Conservation (phyloP, 208 protist genomes). For the Wallacemonas rigidus region DNA sequence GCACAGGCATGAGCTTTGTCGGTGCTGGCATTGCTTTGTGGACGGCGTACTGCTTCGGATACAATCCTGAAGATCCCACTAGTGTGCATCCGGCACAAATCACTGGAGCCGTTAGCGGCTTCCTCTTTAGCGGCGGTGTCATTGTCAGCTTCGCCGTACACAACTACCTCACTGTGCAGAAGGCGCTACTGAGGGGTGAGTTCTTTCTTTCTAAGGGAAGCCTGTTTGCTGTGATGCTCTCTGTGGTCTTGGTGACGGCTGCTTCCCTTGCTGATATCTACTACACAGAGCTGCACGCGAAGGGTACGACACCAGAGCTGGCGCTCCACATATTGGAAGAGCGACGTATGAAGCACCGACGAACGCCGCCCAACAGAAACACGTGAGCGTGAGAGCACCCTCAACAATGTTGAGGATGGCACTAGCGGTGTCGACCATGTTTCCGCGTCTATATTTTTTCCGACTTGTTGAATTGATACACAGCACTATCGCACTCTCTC, state of each 20-base stretch:
- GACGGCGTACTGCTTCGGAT: conserved; percentile 29
- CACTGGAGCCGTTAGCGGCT: conserved; percentile 12
- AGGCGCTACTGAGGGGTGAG: conserved; percentile 14
- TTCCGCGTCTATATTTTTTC: no score
- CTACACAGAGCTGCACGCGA: conserved; percentile 14
- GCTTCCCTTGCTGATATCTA: conserved; percentile 12
- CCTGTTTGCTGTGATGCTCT: conserved; percentile 4
- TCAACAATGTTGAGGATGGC: no score
- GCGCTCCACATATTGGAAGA: conserved; percentile 13
- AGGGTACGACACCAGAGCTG: conserved; percentile 9
- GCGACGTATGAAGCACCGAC: conserved; percentile 9
- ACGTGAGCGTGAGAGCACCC: no score
- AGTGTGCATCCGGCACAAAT: conserved; percentile 20
- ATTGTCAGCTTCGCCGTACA: conserved; percentile 12
- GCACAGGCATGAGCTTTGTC: conserved; percentile 25
- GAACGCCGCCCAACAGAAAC: not conserved
- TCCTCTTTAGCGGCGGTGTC: conserved; percentile 18
- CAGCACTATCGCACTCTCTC: no score
- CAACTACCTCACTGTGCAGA: conserved; percentile 19
- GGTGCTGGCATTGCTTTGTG: conserved; percentile 23
- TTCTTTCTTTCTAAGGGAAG: conserved; percentile 20
- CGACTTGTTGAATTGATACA: no score
- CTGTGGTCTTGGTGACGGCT: not conserved
- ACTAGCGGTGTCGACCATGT: no score
- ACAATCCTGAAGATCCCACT: conserved; percentile 16